Evolutionary conservation across 371 early-diverging fungal species (phyloP).

Genomic region (Mortierella sp.): DNA sequence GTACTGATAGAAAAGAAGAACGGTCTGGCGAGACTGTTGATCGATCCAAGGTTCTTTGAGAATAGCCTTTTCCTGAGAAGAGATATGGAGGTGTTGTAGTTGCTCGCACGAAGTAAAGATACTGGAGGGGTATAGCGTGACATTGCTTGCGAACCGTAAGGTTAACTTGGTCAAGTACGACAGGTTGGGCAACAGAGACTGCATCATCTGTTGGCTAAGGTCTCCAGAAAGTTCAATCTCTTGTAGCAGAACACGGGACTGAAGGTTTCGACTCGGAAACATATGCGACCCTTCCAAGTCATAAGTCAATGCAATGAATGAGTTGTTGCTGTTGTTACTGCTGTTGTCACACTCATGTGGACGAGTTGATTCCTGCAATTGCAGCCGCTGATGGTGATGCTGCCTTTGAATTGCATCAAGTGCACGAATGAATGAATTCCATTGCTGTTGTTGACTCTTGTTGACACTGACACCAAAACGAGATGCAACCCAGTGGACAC

Average conservation of each 20-base stretch:
- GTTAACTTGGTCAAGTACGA: neutral
- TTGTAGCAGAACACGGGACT: neutral
- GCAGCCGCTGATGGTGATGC: neutral
- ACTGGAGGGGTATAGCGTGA: neutral
- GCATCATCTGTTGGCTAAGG: neutral
- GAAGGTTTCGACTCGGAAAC: neutral
- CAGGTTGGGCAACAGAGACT: neutral
- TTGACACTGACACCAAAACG: neutral
- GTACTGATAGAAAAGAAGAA: neutral
- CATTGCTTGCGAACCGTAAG: neutral
- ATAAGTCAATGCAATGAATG: neutral
- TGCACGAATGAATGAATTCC: neutral
- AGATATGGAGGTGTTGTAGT: neutral
- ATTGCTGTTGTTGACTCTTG: neutral
- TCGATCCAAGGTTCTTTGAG: neutral
- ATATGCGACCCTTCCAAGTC: neutral
- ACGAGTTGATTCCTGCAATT: neutral
- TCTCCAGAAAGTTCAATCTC: neutral
- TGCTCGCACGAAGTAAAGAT: neutral
- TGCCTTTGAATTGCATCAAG: neutral
- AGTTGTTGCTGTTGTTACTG: neutral
- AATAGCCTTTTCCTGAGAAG: neutral
- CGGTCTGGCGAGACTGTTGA: neutral
- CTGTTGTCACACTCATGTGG: neutral
- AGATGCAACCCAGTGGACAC: neutral